These are phyloP conservation scores for Xylariaceae sp. DNA, from an alignment of 2,329 filamentous ascomycete species.

Conservation along the genomic window DNA sequence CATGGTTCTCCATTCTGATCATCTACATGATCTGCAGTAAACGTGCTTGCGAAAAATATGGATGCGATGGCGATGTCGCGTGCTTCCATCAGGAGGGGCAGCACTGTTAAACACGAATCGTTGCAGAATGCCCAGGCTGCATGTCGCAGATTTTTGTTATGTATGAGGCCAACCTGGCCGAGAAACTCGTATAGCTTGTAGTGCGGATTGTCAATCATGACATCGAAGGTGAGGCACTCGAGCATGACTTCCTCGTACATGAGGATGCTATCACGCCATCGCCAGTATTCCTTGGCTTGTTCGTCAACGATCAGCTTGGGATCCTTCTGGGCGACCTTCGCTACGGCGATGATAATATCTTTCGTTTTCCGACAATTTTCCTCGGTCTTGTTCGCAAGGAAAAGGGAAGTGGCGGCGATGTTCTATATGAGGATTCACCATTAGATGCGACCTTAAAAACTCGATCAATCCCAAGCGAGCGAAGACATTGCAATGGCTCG, in stretches of 20 bases:
- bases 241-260: conserved; percentile 90
- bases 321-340: conserved; percentile 93
- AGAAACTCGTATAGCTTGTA: conserved; percentile 78
- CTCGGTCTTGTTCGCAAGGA: conserved; percentile 94
- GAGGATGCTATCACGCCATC: conserved; percentile 91
- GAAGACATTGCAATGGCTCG: not conserved
- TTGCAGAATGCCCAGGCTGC: conserved; percentile 92
- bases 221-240: conserved; percentile 87
- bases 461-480: not conserved
- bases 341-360: conserved; percentile 88
- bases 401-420: conserved; percentile 85
- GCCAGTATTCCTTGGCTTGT: conserved; percentile 97
- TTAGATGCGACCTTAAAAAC: conserved; percentile 15
- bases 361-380: conserved; percentile 96
- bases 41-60: conserved; percentile 79
- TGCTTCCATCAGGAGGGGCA: conserved; percentile 77
- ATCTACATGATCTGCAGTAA: conserved; percentile 70
- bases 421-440: conserved; percentile 45
- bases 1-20: conserved; percentile 73
- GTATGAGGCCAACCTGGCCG: conserved; percentile 65
- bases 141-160: conserved; percentile 79
- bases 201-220: conserved; percentile 87
- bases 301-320: conserved; percentile 83
- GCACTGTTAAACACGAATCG: conserved; percentile 77
- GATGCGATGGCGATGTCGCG: conserved; percentile 79